These are phyloP conservation scores for Magnusiomyces magnusii DNA, from an alignment of 1,139 yeast genomes.

Conservation along the genomic window DNA sequence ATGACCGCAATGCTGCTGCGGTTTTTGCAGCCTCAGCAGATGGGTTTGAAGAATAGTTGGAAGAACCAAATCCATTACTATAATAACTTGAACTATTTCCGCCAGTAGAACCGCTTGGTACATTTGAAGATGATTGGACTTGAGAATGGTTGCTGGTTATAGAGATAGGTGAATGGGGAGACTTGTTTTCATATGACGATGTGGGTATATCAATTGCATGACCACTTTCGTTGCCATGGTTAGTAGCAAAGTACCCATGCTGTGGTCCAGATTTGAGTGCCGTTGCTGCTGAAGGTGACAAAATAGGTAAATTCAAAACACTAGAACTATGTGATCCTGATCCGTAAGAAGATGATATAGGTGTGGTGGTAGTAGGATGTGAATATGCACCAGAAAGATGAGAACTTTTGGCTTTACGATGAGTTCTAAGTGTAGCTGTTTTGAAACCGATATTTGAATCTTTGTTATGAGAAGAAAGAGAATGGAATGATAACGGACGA, in stretches of 20 bases:
- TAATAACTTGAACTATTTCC: background rate
- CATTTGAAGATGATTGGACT: background rate
- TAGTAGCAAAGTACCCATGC: background rate
- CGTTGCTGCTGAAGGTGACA: background rate
- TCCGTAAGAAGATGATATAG: background rate
- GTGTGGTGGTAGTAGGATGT: background rate
- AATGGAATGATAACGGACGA: conserved; percentile 1
- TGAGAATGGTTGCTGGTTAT: background rate
- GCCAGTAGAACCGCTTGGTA: background rate
- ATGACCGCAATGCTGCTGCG: background rate
- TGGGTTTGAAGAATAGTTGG: background rate
- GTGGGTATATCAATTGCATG: background rate
- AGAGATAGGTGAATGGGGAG: background rate
- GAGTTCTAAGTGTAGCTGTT: background rate
- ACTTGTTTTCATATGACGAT: background rate
- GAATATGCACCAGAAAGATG: background rate
- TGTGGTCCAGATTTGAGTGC: background rate
- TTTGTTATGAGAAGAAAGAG: background rate
- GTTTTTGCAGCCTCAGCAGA: background rate
- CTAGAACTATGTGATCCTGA: background rate
- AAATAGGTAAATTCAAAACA: background rate
- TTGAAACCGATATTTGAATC: conserved; percentile 1
- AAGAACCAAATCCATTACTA: background rate
- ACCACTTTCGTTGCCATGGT: background rate
- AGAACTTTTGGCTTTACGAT: background rate